phyloP scores from a whole-genome alignment of 768 basidiomycete species.

The Mycena chlorophos region DNA sequence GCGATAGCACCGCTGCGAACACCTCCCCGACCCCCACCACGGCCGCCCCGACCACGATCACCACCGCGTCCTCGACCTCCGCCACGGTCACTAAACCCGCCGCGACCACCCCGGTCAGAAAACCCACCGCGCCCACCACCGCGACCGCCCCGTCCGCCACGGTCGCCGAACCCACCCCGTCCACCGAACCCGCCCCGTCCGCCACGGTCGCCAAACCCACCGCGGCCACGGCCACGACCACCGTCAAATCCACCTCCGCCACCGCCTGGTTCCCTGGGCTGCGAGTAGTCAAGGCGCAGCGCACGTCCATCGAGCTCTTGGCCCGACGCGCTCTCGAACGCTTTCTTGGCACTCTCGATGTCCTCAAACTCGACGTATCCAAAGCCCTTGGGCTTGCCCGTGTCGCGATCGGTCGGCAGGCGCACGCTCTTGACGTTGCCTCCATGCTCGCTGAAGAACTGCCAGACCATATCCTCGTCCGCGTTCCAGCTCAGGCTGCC shows the following conservation, averaged over 20 bases:
- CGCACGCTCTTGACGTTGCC: constrained; percentile 77
- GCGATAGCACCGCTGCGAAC: constrained; percentile 66
- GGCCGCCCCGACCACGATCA: constrained; percentile 35
- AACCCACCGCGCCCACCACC: constrained; percentile 45
- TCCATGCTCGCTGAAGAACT: constrained; percentile 85
- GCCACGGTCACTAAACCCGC: constrained; percentile 35
- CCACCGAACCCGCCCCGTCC: constrained; percentile 46
- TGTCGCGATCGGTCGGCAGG: constrained; percentile 89
- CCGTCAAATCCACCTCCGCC: constrained; percentile 51
- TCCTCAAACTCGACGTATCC: constrained; percentile 94
- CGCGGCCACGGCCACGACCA: constrained; percentile 40
- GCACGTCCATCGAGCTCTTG: constrained; percentile 78
- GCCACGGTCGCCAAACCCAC: constrained; percentile 47
- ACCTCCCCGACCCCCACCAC: constrained; percentile 42
- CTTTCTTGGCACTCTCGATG: constrained; percentile 76
- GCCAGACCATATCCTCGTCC: constrained; percentile 85
- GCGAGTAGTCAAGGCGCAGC: constrained; percentile 84
- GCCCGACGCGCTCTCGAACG: constrained; percentile 67
- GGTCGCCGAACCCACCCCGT: constrained; percentile 44
- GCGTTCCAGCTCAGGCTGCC: constrained; percentile 85
- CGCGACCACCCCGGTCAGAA: constrained; percentile 28
- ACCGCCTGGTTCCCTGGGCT: constrained; percentile 68
- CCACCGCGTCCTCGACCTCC: constrained; percentile 42
- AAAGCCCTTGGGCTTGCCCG: constrained; percentile 90
- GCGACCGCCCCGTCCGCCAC: constrained; percentile 39